Evolutionary conservation across 495 filamentous ascomycete genomes (phyloP), one percentile per base, ranked within the genome.

Genomic region (Xylaria palmicola): DNA sequence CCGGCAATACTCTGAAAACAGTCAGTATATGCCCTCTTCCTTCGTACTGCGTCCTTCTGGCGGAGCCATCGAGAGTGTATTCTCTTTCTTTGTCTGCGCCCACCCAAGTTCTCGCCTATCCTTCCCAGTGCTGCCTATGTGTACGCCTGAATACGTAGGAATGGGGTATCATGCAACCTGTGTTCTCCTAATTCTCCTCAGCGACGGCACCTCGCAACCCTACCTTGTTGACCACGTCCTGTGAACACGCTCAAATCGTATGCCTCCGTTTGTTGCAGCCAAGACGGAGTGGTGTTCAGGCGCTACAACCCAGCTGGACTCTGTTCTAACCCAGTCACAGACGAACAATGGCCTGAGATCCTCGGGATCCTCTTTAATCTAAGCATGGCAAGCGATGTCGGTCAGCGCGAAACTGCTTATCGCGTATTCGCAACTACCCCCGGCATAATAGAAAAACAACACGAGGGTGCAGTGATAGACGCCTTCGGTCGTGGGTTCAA

Each of bases 401-500:
- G 86, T 60, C 86, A 93, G 71, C 86, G 95, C 22, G 94, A 98
- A 77, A 89, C 84, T 30, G 90, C 95, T 24, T 99, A 92, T 75
- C 84, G 95, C 41, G 92, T 99, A 59, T 96, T 99, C 70, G 88
- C 91, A 39, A 93, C 92, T 0, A 97, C 95, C 7, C 95, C 95
- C 17, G 91, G 90, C 19, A 92, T 99, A 66, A 98, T 99, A 66
- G 92, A 97, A 73, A 93, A 88, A 74, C 91, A 96, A 66, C 93
- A 99, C 67, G 90, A 96, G 67, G 88, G 91, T 62, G 85, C 87
- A 22, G 92, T 98, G 13, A 75, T 92, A 10, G 79, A 81, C 36
- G 92, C 93, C 2, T 99, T 99, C 70, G 85, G 87, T 56, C 89
- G 86, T 64, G 95, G 93, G 17, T 97, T 99, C 77, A 90, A 90